Evolutionary conservation across 106 monocot species (phyloP).

Genomic region (Iris macrosiphon): DNA sequence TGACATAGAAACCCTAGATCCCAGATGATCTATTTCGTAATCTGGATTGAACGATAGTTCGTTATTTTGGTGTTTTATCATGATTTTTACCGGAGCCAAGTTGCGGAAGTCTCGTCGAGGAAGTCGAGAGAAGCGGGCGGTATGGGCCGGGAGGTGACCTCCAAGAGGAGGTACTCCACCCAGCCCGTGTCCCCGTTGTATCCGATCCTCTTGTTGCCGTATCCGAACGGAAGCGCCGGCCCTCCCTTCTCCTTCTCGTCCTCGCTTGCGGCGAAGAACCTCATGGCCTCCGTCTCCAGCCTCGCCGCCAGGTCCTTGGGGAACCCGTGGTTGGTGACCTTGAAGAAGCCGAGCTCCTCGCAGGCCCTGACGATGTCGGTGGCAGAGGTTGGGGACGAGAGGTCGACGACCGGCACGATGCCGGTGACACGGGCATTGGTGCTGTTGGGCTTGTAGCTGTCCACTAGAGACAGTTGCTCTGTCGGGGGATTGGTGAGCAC

Average conservation of each 20-base stretch:
- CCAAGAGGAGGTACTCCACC: constrained; percentile 70
- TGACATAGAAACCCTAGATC: no score
- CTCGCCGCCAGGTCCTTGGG: neutral
- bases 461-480: constrained; percentile 24
- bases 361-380: constrained; percentile 7
- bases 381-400: neutral
- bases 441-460: constrained; percentile 20
- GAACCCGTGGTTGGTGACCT: constrained; percentile 23
- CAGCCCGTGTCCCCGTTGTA: constrained; percentile 62
- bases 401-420: constrained; percentile 5
- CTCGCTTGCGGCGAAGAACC: constrained; percentile 9
- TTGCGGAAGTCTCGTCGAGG: constrained; percentile 8
- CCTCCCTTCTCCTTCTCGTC: constrained; percentile 19
- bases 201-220: constrained; percentile 62
- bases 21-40: no score
- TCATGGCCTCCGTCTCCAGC: constrained; percentile 6
- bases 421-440: constrained; percentile 3
- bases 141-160: constrained; percentile 13
- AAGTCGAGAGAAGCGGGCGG: constrained; percentile 16
- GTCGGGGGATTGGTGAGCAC: constrained; percentile 28
- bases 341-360: constrained; percentile 19
- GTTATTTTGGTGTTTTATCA: no score
- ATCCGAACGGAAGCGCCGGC: constrained; percentile 36
- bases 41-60: no score
- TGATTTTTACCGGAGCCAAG: constrained; percentile 12